Conservation (phyloP, 179 eudicot genomes). For the Nepenthes alata region DNA sequence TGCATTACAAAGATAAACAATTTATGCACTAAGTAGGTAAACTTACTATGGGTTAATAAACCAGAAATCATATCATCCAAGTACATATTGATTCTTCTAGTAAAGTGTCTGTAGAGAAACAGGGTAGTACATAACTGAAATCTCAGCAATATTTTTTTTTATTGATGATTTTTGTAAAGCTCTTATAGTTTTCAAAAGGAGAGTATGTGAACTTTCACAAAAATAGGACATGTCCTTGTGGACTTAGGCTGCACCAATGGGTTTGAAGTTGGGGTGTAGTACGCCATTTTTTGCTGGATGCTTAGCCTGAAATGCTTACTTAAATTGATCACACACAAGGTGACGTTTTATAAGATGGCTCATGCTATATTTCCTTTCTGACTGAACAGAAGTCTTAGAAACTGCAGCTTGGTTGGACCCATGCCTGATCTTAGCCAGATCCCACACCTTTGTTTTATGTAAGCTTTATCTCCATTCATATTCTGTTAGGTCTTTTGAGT, state of each 20-base stretch:
- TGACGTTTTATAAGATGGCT: constrained; percentile 1
- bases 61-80: too few species aligned
- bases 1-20: too few species aligned
- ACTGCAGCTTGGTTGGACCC: constrained; percentile 41
- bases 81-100: too few species aligned
- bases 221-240: background rate
- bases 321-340: background rate
- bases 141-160: too few species aligned
- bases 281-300: background rate
- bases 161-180: too few species aligned
- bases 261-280: background rate
- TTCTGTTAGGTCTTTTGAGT: constrained; percentile 1
- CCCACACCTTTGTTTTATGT: constrained; percentile 47
- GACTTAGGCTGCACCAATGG: too few species aligned
- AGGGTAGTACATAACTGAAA: too few species aligned
- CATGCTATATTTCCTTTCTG: constrained; percentile 8
- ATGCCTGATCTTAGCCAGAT: constrained; percentile 58
- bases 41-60: too few species aligned
- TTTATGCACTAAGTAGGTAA: too few species aligned
- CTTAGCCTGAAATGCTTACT: background rate
- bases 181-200: background rate
- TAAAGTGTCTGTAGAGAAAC: too few species aligned
- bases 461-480: constrained; percentile 18
- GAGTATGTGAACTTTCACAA: background rate
- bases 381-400: constrained; percentile 48